These are phyloP conservation scores for Wallacemonas sp. DNA, from an alignment of 208 protist species.

Conservation along the genomic window DNA sequence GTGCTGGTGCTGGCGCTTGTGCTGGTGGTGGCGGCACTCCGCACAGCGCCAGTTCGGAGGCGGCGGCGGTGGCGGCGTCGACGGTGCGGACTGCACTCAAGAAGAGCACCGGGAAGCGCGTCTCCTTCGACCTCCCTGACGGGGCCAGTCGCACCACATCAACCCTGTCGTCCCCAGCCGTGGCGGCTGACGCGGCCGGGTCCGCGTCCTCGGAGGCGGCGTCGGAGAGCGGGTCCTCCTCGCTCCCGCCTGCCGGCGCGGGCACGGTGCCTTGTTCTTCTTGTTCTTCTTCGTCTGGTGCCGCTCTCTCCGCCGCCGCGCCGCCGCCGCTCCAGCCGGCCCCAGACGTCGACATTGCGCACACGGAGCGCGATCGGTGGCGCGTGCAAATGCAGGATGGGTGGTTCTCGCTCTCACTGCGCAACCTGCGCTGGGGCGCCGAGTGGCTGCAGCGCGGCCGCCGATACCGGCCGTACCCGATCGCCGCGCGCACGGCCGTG, in stretches of 20 bases:
- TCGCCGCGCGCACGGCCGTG: slow-evolving; percentile 57
- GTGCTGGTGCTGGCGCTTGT: too few relatives aligned
- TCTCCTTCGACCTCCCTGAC: slow-evolving; percentile 9
- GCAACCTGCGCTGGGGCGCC: slow-evolving; percentile 62
- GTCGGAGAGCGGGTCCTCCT: too few relatives aligned
- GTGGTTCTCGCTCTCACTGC: slow-evolving; percentile 65
- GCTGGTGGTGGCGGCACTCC: too few relatives aligned
- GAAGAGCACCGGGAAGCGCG: slow-evolving; percentile 3
- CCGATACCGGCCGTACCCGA: slow-evolving; percentile 56
- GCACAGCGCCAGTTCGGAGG: too few relatives aligned
- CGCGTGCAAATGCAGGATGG: slow-evolving; percentile 56
- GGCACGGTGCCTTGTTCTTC: too few relatives aligned
- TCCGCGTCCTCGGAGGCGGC: too few relatives aligned
- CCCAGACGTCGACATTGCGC: slow-evolving; percentile 61
- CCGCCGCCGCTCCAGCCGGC: slow-evolving; percentile 20
- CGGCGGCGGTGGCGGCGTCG: too few relatives aligned
- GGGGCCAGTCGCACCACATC: too few relatives aligned
- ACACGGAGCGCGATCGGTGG: slow-evolving; percentile 58
- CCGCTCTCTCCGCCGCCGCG: too few relatives aligned
- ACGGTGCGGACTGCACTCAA: background rate
- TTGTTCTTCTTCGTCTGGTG: background rate
- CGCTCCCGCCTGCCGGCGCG: too few relatives aligned
- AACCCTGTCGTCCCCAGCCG: background rate
- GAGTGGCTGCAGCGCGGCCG: slow-evolving; percentile 54
- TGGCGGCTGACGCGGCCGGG: too few relatives aligned